phyloP scores from a whole-genome alignment of 2,329 filamentous ascomycete genomes.

The Coniochaeta sp. region DNA sequence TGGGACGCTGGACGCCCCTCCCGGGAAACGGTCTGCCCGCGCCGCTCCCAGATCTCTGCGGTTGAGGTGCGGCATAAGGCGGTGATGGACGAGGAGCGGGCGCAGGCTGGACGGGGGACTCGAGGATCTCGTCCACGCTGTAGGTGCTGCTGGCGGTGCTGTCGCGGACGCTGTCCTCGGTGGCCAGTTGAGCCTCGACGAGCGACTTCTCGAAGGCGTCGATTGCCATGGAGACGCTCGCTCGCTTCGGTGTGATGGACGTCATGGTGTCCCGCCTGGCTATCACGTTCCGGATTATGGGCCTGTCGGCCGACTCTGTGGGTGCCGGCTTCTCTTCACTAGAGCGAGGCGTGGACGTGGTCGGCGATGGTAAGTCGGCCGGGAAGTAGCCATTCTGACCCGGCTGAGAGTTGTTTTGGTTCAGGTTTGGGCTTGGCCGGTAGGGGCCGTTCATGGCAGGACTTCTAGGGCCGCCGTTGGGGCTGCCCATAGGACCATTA shows the following conservation, averaged over 20 bases:
- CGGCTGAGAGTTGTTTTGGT: neutral
- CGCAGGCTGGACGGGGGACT: constrained; percentile 11
- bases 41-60: neutral
- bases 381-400: neutral
- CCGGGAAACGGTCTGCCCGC: neutral
- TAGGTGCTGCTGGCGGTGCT: constrained; percentile 16
- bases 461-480: neutral
- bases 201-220: constrained; percentile 29
- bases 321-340: constrained; percentile 25
- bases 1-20: neutral
- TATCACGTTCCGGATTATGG: constrained; percentile 38
- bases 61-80: neutral
- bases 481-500: neutral
- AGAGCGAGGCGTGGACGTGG: constrained; percentile 27
- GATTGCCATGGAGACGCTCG: constrained; percentile 41
- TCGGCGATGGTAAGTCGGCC: constrained; percentile 30
- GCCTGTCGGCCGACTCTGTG: constrained; percentile 19
- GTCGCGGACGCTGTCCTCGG: constrained; percentile 1
- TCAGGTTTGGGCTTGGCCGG: neutral
- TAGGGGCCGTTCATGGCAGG: neutral
- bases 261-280: constrained; percentile 44
- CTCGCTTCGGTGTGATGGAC: constrained; percentile 33
- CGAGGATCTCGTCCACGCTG: constrained; percentile 11
- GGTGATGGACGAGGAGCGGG: constrained; percentile 8
- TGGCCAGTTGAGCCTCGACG: constrained; percentile 17